phyloP scores from a whole-genome alignment of 441 rosid genomes.

The Aquilaria agallochum region DNA sequence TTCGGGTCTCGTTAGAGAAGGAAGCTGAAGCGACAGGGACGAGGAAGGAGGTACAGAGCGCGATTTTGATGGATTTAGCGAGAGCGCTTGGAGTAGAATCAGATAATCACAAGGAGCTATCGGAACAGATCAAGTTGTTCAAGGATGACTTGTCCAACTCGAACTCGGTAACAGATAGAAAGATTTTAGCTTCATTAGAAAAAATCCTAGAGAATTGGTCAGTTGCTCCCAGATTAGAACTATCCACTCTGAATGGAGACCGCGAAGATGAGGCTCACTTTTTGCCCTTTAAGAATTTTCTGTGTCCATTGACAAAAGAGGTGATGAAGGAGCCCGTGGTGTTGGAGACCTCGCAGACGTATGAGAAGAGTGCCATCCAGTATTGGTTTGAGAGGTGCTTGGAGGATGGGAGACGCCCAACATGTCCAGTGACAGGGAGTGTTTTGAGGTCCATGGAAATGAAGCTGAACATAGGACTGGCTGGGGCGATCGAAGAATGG shows the following conservation, averaged over 20 bases:
- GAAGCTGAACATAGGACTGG: slow-evolving; percentile 36
- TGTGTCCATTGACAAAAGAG: slow-evolving; percentile 41
- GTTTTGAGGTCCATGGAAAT: slow-evolving; percentile 28
- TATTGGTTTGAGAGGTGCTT: slow-evolving; percentile 34
- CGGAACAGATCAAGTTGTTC: slow-evolving; percentile 26
- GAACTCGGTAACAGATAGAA: slow-evolving; percentile 17
- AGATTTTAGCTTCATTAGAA: slow-evolving; percentile 26
- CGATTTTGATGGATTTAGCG: slow-evolving; percentile 40
- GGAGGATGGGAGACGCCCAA: slow-evolving; percentile 29
- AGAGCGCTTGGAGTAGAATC: slow-evolving; percentile 35
- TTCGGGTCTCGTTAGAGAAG: slow-evolving; percentile 23
- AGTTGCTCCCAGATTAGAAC: slow-evolving; percentile 4
- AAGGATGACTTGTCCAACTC: slow-evolving; percentile 19
- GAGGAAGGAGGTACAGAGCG: slow-evolving; percentile 35
- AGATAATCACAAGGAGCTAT: slow-evolving; percentile 19
- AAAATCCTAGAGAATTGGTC: slow-evolving; percentile 32
- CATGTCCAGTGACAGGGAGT: slow-evolving; percentile 38
- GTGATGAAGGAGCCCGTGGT: slow-evolving; percentile 42
- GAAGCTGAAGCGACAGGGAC: slow-evolving; percentile 33
- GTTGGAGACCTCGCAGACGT: slow-evolving; percentile 38
- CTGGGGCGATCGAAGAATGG: slow-evolving; percentile 47
- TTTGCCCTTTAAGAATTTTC: slow-evolving; percentile 34
- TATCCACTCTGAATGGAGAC: slow-evolving; percentile 9
- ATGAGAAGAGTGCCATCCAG: slow-evolving; percentile 32
- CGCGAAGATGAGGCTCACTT: slow-evolving; percentile 31